Base-by-base conservation (phyloP, 805 yeast genomes). In the Dipodascus geniculatus region DNA sequence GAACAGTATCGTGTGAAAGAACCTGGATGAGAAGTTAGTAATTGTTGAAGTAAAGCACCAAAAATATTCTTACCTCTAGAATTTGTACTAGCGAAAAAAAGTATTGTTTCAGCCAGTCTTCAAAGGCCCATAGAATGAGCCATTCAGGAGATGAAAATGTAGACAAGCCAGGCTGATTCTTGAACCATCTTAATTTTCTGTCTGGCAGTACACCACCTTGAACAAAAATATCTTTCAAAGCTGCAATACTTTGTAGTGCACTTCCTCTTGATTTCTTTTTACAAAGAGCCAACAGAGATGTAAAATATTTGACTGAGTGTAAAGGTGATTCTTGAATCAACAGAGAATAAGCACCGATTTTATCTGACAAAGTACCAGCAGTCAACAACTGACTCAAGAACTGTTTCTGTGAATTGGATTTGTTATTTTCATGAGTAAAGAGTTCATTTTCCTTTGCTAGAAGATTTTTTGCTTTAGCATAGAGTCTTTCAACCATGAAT, bases 321-420 rank as follows among this genome's bases (percentile, higher is more conserved):
- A 89, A 66, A 3, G 99, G 99, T 1, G 97, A 90, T 71, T 93
- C 98, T 66, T 93, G 98, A 50, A 90, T 79, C 65, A 93, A 74
- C 65, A 93, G 79, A 0, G 99, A 91, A 64, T 93, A 76, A 0
- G 99, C 96, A 50, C 96, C 87, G 53, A 93, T 86, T 71, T 93
- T 89, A 83, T 93, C 99, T 62, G 82, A 84, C 61, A 91, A 75
- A 0, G 99, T 93, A 86, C 99, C 99, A 60, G 81, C 84, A 3
- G 89, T 76, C 63, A 93, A 77, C 60, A 93, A 84, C 69, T 91
- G 95, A 1, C 91, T 78, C 74, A 88, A 80, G 68, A 91, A 91
- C 74, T 87, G 84, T 65, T 80, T 82, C 72, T 86, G 96, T 3
- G 95, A 85, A 42, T 84, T 81, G 54, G 83, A 78, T 58, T 81